phyloP scores from a whole-genome alignment of 305 asterid genomes.

The Solanum hybrid region DNA sequence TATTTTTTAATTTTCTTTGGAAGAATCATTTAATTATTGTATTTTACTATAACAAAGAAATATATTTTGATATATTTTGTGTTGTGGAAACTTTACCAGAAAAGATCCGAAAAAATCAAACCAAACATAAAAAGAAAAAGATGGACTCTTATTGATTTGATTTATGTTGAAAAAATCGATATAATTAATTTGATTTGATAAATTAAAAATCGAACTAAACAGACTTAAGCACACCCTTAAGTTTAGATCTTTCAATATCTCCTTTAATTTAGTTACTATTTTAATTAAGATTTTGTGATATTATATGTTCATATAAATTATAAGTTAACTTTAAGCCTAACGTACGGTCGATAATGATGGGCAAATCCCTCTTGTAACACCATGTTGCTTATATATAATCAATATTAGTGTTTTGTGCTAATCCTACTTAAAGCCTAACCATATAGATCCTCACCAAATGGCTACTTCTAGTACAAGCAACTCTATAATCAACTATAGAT shows the following conservation, averaged over 20 bases:
- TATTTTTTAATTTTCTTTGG: no score
- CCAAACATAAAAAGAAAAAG: no score
- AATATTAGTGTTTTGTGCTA: background rate
- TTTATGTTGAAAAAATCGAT: background rate
- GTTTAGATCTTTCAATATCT: background rate
- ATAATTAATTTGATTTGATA: background rate
- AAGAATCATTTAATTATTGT: no score
- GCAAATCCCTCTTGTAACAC: background rate
- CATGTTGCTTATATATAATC: background rate
- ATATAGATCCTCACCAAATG: background rate
- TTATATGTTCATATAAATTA: background rate
- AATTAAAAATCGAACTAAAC: background rate
- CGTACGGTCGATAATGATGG: background rate
- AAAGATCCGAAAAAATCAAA: no score
- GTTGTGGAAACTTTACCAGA: no score
- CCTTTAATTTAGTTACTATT: background rate
- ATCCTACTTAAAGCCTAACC: slow-evolving; percentile 11
- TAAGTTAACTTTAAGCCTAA: background rate
- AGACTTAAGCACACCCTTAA: background rate
- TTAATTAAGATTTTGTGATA: background rate
- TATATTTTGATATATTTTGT: no score
- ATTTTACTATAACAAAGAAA: no score
- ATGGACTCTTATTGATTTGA: background rate
- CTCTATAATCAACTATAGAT: background rate
- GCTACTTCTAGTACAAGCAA: background rate